Percentiles rank a stretch among this genome's conserved stretches.
These are phyloP conservation scores for Penicillium manginii DNA, from an alignment of 495 filamentous ascomycete species.

Conservation along the genomic window DNA sequence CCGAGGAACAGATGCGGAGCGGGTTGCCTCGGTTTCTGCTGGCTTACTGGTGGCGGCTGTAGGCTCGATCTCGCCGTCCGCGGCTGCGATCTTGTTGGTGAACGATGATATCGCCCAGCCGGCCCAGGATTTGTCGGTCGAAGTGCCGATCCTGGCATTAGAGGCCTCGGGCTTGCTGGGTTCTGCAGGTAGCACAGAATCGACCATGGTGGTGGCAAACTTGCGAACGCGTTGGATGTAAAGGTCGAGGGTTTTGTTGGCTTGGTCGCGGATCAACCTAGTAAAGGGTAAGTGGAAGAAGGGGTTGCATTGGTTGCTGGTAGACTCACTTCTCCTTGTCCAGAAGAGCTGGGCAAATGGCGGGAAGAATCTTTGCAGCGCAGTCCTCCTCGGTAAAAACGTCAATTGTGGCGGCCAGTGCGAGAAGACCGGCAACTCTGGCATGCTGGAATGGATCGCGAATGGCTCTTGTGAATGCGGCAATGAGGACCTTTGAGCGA, in stretches of 20 bases:
- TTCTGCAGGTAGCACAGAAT: conserved; percentile 62
- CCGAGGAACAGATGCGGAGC: conserved; percentile 52
- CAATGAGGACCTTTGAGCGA: conserved; percentile 85
- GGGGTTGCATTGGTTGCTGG: neutral
- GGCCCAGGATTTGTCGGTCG: conserved; percentile 77
- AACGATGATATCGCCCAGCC: conserved; percentile 99
- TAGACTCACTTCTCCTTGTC: conserved; percentile 79
- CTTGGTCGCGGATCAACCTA: conserved; percentile 83
- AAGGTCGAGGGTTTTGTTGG: conserved; percentile 86
- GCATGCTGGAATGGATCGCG: conserved; percentile 94
- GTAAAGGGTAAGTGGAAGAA: neutral
- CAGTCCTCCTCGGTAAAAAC: conserved; percentile 90
- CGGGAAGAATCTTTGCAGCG: conserved; percentile 78
- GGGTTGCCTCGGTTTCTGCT: conserved; percentile 36
- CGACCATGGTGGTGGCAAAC: conserved; percentile 75
- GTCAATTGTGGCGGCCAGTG: conserved; percentile 81
- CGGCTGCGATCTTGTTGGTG: conserved; percentile 85
- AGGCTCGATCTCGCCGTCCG: conserved; percentile 80
- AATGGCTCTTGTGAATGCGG: conserved; percentile 86
- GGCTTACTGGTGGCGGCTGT: conserved; percentile 37
- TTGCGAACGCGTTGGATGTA: conserved; percentile 86
- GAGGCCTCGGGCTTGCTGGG: conserved; percentile 50
- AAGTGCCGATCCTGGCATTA: conserved; percentile 74
- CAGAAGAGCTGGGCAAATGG: conserved; percentile 76
- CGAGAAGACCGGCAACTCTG: conserved; percentile 83